Conservation (phyloP, 2,329 filamentous ascomycete genomes). For the Curvularia sp. region DNA sequence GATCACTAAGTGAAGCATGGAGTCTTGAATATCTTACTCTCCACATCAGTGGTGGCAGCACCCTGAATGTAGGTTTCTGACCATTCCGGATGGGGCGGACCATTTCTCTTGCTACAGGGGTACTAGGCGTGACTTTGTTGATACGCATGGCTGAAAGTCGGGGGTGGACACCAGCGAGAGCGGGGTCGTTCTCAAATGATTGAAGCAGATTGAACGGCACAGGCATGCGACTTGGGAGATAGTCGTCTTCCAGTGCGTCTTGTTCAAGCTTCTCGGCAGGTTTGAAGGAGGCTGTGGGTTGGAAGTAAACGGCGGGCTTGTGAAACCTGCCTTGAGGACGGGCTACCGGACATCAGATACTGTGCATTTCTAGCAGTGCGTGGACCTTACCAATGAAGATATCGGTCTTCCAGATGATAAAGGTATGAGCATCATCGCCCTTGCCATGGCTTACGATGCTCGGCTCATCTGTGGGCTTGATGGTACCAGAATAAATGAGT, state of each 20-base stretch:
- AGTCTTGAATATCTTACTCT: slow-evolving; percentile 75
- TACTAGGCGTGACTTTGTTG: slow-evolving; percentile 74
- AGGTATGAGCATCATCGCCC: slow-evolving; percentile 36
- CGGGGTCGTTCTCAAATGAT: slow-evolving; percentile 71
- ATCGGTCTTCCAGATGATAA: slow-evolving; percentile 51
- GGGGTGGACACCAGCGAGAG: slow-evolving; percentile 67
- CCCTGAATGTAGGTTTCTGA: slow-evolving; percentile 67
- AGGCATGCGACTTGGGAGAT: slow-evolving; percentile 72
- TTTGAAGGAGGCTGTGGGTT: slow-evolving; percentile 62
- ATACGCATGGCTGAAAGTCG: slow-evolving; percentile 76
- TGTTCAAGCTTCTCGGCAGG: slow-evolving; percentile 56
- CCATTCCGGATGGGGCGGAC: slow-evolving; percentile 70
- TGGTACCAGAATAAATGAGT: slow-evolving; percentile 62
- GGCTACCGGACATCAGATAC: slow-evolving; percentile 32
- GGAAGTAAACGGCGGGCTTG: slow-evolving; percentile 70
- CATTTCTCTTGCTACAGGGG: slow-evolving; percentile 65
- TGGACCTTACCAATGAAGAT: slow-evolving; percentile 45
- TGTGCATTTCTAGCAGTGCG: too few species aligned
- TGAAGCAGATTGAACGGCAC: slow-evolving; percentile 79
- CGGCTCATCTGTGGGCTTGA: slow-evolving; percentile 45
- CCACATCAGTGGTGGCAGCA: slow-evolving; percentile 74
- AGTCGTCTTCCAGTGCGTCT: slow-evolving; percentile 62
- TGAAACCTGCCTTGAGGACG: slow-evolving; percentile 68
- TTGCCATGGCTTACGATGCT: slow-evolving; percentile 40
- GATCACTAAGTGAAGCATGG: slow-evolving; percentile 60